These are phyloP conservation scores for Hemisphaericaspora subhashii DNA, from an alignment of 1,139 yeast species.

Conservation along the genomic window DNA sequence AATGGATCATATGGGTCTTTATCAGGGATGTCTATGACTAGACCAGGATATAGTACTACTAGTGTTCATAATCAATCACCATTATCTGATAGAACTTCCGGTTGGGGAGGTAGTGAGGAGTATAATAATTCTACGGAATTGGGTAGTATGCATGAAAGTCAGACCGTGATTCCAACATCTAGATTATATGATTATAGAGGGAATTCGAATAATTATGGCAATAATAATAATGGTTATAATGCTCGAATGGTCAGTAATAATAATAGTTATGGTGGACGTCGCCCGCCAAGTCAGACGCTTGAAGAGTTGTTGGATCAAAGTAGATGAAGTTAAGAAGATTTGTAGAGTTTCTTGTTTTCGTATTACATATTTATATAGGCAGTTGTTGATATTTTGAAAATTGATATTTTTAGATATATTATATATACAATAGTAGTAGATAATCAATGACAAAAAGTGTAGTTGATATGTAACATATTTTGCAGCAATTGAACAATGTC, in stretches of 20 bases:
- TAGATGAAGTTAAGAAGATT: background rate
- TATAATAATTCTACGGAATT: background rate
- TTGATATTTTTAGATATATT: no score
- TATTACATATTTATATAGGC: no score
- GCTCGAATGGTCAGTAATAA: background rate
- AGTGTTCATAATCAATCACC: background rate
- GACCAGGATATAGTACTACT: conserved; percentile 4
- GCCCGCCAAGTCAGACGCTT: conserved; percentile 5
- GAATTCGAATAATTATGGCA: background rate
- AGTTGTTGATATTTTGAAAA: no score
- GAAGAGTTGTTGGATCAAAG: background rate
- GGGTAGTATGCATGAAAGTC: background rate
- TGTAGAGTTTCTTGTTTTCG: no score
- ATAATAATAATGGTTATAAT: background rate
- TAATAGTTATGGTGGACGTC: background rate
- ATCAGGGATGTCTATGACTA: conserved; percentile 12
- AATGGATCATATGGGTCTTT: conserved; percentile 1
- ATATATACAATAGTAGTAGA: no score
- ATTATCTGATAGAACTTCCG: conserved; percentile 9
- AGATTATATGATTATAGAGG: background rate
- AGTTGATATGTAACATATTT: no score
- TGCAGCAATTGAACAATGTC: no score
- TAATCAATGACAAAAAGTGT: no score
- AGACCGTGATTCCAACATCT: background rate
- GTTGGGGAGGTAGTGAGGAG: background rate